Percentiles rank a stretch among this genome's conserved stretches.
These are phyloP conservation scores for Ustilago loliicola DNA, from an alignment of 1,284 basidiomycete species.

Conservation along the genomic window DNA sequence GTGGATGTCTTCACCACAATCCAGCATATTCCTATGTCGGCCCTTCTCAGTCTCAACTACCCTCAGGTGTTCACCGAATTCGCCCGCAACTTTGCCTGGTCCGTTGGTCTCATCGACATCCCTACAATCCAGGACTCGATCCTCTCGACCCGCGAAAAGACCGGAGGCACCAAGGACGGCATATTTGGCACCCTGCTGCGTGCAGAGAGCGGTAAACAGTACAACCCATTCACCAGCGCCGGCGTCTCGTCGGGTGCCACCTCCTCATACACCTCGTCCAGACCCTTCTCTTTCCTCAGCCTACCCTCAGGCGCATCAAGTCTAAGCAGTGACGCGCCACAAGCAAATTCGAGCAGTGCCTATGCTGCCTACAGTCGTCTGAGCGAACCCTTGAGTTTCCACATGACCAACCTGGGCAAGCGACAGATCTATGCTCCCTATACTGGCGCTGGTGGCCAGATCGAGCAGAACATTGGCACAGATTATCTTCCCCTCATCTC, in stretches of 20 bases:
- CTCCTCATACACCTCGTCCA: slow-evolving; percentile 23
- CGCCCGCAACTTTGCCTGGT: slow-evolving; percentile 88
- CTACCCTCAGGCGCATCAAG: slow-evolving; percentile 13
- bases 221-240: slow-evolving; percentile 52
- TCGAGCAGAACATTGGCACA: slow-evolving; percentile 28
- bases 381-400: slow-evolving; percentile 34
- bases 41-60: slow-evolving; percentile 86
- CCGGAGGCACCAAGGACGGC: slow-evolving; percentile 78
- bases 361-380: slow-evolving; percentile 30
- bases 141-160: slow-evolving; percentile 82
- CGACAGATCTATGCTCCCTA: slow-evolving; percentile 65
- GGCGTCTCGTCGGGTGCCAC: slow-evolving; percentile 17
- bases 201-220: slow-evolving; percentile 56
- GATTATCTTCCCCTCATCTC: slow-evolving; percentile 54
- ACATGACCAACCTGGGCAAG: slow-evolving; percentile 40
- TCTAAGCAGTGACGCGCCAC: background rate
- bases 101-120: slow-evolving; percentile 82
- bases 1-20: slow-evolving; percentile 85
- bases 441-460: slow-evolving; percentile 63
- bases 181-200: slow-evolving; percentile 47
- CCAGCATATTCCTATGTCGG: slow-evolving; percentile 83
- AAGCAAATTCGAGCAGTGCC: slow-evolving; percentile 8
- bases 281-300: slow-evolving; percentile 23
- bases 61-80: slow-evolving; percentile 84
- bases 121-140: slow-evolving; percentile 82